A percentile compares a stretch with the other conserved stretches of the same genome.
Conservation (phyloP, 768 basidiomycete species). For the Coprinopsis sp. region DNA sequence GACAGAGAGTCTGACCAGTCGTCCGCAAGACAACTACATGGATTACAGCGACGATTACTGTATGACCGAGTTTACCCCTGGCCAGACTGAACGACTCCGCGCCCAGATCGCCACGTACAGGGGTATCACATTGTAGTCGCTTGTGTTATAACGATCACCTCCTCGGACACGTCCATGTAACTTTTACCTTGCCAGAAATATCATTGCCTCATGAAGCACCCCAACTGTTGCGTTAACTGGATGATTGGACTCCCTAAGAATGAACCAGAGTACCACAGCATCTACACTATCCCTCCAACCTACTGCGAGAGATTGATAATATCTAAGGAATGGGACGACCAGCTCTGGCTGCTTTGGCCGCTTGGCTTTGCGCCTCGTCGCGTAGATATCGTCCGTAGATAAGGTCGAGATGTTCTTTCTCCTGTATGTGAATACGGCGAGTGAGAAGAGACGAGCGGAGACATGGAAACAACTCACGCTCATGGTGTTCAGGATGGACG, state of each 20-base stretch:
- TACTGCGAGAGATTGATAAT: too few species aligned
- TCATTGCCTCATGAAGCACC: neutral
- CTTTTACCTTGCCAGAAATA: neutral
- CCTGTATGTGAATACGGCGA: slow-evolving; percentile 6
- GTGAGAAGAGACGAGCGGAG: neutral
- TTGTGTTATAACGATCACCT: neutral
- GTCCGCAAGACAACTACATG: slow-evolving; percentile 30
- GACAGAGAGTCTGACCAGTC: neutral
- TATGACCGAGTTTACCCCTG: slow-evolving; percentile 25
- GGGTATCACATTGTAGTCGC: neutral
- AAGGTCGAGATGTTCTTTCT: slow-evolving; percentile 34
- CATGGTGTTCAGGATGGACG: slow-evolving; percentile 42
- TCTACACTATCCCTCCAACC: too few species aligned
- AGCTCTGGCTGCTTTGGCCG: slow-evolving; percentile 45
- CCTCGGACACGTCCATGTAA: neutral
- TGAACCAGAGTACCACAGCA: too few species aligned
- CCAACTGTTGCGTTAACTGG: too few species aligned
- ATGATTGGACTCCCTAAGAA: too few species aligned
- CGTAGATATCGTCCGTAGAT: slow-evolving; percentile 53
- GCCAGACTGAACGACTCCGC: slow-evolving; percentile 20
- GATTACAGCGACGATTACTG: slow-evolving; percentile 29
- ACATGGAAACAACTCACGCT: slow-evolving; percentile 26
- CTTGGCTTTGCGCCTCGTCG: slow-evolving; percentile 52
- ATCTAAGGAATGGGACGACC: slow-evolving; percentile 38
- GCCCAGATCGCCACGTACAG: slow-evolving; percentile 9